Percentiles rank a stretch among this genome's conserved stretches.
Evolutionary conservation across 2,329 filamentous ascomycete genomes (phyloP).

Genomic region (Stagonosporopsis rhizophila): DNA sequence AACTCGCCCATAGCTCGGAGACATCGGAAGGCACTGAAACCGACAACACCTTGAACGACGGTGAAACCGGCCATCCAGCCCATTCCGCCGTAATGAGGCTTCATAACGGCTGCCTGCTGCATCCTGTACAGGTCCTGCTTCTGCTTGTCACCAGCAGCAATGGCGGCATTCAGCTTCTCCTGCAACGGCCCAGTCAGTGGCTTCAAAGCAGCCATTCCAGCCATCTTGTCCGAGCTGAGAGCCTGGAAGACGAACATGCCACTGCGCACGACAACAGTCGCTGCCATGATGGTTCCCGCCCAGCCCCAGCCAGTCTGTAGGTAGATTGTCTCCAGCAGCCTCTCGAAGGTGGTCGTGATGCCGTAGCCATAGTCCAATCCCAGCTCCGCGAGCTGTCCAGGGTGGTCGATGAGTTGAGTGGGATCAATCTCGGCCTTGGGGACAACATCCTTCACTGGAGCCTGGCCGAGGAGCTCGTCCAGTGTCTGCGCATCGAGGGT

Average conservation of each 20-base stretch:
- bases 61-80: constrained; percentile 60
- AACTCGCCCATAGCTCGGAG: constrained; percentile 75
- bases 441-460: constrained; percentile 23
- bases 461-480: constrained; percentile 30
- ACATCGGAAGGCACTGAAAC: constrained; percentile 81
- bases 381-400: constrained; percentile 82
- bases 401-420: constrained; percentile 71
- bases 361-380: constrained; percentile 91
- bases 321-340: constrained; percentile 81
- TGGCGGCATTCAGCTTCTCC: constrained; percentile 59
- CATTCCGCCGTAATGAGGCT: constrained; percentile 35
- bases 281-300: constrained; percentile 76
- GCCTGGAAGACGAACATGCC: constrained; percentile 69
- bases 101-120: constrained; percentile 60
- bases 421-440: constrained; percentile 39
- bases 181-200: constrained; percentile 64
- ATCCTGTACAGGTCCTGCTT: constrained; percentile 50
- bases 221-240: constrained; percentile 65
- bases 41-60: constrained; percentile 70
- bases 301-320: constrained; percentile 78
- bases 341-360: constrained; percentile 76
- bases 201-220: constrained; percentile 68
- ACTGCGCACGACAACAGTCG: constrained; percentile 70
- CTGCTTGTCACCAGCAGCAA: constrained; percentile 54
- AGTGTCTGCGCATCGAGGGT: constrained; percentile 25